Evolutionary conservation across 176 grass and related monocot species (phyloP).

Genomic region (Phoenix dactylifera): DNA sequence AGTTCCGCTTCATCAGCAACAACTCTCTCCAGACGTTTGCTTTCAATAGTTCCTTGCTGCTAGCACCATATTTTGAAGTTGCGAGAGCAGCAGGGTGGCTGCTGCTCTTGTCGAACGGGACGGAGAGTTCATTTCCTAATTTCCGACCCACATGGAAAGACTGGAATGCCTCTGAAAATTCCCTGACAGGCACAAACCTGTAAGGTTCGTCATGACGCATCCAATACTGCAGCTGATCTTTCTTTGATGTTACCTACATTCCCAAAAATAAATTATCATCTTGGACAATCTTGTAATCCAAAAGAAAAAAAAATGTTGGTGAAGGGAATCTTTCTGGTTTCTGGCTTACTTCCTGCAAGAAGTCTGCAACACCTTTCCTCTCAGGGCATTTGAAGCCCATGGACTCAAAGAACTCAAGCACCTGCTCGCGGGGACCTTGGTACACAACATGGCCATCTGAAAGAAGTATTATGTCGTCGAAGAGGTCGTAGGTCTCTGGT

Average conservation of each 20-base stretch:
- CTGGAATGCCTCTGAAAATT: slow-evolving; percentile 62
- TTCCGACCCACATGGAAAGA: slow-evolving; percentile 48
- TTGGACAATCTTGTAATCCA: too few species aligned
- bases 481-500: slow-evolving; percentile 73
- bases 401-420: slow-evolving; percentile 66
- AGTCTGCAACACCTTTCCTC: slow-evolving; percentile 72
- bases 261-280: not conserved
- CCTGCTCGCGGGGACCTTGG: slow-evolving; percentile 62
- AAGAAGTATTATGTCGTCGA: slow-evolving; percentile 84
- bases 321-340: not conserved
- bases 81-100: slow-evolving; percentile 62
- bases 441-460: slow-evolving; percentile 70
- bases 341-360: slow-evolving; percentile 61
- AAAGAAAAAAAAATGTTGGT: too few species aligned
- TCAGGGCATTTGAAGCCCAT: slow-evolving; percentile 67
- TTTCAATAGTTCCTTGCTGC: slow-evolving; percentile 51
- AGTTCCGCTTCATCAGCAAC: slow-evolving; percentile 69
- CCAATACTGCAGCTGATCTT: slow-evolving; percentile 83
- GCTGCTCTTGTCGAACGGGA: slow-evolving; percentile 45
- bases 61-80: slow-evolving; percentile 51
- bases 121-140: slow-evolving; percentile 33
- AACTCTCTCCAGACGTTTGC: slow-evolving; percentile 56
- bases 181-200: slow-evolving; percentile 48
- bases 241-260: slow-evolving; percentile 60
- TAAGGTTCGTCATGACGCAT: slow-evolving; percentile 44